Base-by-base conservation (phyloP, 768 basidiomycete genomes). In the Clitopilus passeckerianus region DNA sequence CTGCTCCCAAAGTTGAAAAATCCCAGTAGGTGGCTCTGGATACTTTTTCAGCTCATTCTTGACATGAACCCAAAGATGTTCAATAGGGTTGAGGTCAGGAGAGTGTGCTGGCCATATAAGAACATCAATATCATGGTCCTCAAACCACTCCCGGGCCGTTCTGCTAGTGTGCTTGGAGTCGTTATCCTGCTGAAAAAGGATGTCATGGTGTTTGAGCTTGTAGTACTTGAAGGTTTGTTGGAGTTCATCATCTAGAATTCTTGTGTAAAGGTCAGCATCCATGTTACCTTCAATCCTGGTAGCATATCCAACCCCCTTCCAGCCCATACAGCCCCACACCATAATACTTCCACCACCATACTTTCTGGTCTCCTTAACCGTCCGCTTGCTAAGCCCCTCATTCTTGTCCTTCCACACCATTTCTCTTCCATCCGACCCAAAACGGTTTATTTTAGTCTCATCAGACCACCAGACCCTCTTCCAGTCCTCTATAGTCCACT, bases 41-140 rank as follows among this genome's bases (percentile, higher is more conserved):
- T 46, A 46, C 46, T 58, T 43, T 24, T 27, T 43, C 22, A 58
- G 57, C 57, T 52, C 23, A 35, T 27, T 53, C 24, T 58, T n/a
- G n/a, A n/a, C n/a, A n/a, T n/a, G n/a, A n/a, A n/a, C n/a, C n/a
- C n/a, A n/a, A n/a, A n/a, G n/a, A 60, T 72, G 64, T 59, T 72
- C 67, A 34, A 72, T 72, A 57, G 63, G 63, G 59, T 66, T 72
- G 60, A 72, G 60, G 46, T 71, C 67, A n/a, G 68, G 69, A n/a
- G 68, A 70, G 9, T 66, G 56, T 33, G 68, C 50, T 35, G 34
- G 34, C 34, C 34, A 35, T 35, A 35, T 35, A 35, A 35, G 34
- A 15, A 35, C 34, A 35, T 7, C 15, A 7, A 35, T 35, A 35
- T 59, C 24, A 20, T 70, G n/a, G 1, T 64, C 43, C 34, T 63